Evolutionary conservation across 768 basidiomycete species (phyloP).

Genomic region (Lactifluus piperatus): DNA sequence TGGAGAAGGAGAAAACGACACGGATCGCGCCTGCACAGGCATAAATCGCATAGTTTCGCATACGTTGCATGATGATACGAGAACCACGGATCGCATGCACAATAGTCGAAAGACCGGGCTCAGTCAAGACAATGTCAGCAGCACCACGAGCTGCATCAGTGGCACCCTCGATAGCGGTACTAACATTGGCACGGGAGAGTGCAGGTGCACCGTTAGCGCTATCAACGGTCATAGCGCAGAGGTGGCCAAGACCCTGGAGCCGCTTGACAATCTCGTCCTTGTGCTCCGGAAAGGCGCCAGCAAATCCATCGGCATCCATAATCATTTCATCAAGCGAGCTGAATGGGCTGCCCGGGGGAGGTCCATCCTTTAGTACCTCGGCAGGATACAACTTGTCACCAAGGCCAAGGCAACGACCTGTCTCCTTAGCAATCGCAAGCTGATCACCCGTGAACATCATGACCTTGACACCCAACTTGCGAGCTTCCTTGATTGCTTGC

Average conservation of each 20-base stretch:
- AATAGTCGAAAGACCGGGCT: conserved; percentile 98
- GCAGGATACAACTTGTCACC: conserved; percentile 99
- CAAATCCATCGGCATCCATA: no score
- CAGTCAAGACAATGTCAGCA: conserved; percentile 95
- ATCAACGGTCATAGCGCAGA: no score
- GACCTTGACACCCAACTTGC: no score
- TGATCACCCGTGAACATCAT: no score
- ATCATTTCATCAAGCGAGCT: conserved; percentile 76
- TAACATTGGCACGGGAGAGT: no score
- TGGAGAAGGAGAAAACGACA: conserved; percentile 98
- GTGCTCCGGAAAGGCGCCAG: no score
- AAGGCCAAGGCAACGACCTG: conserved; percentile 93
- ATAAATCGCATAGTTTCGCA: conserved; percentile 98
- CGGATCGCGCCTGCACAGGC: conserved; percentile 94
- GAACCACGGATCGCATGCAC: conserved; percentile 98
- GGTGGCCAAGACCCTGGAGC: no score
- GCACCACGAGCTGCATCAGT: conserved; percentile 97
- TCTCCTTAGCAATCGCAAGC: conserved; percentile 99
- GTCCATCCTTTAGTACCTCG: conserved; percentile 98
- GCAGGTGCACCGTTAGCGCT: no score
- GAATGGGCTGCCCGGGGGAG: conserved; percentile 79
- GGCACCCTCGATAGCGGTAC: no score
- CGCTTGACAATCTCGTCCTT: no score
- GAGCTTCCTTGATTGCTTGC: conserved; percentile 98
- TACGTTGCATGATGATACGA: no score